Base-by-base conservation (phyloP, 1,139 yeast genomes). In the Suhomyces anneliseae region DNA sequence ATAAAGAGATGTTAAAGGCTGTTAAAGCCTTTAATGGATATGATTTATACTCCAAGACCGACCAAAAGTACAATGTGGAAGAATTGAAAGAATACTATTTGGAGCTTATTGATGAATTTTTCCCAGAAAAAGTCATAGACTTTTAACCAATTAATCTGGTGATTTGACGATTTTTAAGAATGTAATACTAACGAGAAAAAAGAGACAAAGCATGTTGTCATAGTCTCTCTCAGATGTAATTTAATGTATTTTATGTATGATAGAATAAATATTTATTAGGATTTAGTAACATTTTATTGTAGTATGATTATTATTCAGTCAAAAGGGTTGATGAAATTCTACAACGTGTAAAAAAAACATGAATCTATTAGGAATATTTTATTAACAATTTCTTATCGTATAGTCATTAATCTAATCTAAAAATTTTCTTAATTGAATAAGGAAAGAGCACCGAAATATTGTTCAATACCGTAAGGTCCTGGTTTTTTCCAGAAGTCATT, bases 401-500 rank as follows among this genome's bases (percentile, higher is more conserved):
- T 19, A 19, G 24, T 19, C 24, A 19, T 19, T 19, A 19, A 19
- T 19, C 24, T 19, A 19, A 19, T 19, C 24, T 19, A 19, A 19
- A 19, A 19, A 19, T 2, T 19, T 6, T 39, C 8, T 34, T 46
- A 58, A 38, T 47, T 36, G 47, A 72, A 72, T 46, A 83, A 68
- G 36, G 75, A 67, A 44, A 83, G 73, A 51, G 82, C 74, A 58
- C 97, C 97, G 59, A 90, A 90, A 48, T 82, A 82, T 69, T 89
- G 96, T 69, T 90, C 97, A 60, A 90, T 83, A 54, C 85, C 86
- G 65, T 87, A 84, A 3, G 79, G 77, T 48, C 97, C 97, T 29
- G 96, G 92, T n/a, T 65, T 59, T 66, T 90, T 90, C 97, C 97
- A 90, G 68, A 68, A 75, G 64, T 90, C 97, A 61, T 90, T 75